Percentiles rank a stretch among this genome's conserved stretches.
Evolutionary conservation across 768 basidiomycete species (phyloP).

Genomic region (Fistulinella prunicolor): DNA sequence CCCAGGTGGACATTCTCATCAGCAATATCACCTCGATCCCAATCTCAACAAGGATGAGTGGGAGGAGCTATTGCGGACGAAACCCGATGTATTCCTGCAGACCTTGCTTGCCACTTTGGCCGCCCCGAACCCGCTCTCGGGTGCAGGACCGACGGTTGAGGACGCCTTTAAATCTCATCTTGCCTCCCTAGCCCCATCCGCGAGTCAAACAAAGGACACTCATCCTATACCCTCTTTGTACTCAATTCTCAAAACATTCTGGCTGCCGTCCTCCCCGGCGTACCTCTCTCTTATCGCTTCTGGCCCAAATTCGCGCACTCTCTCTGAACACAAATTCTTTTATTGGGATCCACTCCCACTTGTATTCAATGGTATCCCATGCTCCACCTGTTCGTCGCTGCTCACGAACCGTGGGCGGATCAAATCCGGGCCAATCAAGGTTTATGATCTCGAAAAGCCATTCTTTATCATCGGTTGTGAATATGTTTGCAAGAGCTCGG

Average conservation of each 20-base stretch:
- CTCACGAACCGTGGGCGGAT: constrained; percentile 71
- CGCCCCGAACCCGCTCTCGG: constrained; percentile 61
- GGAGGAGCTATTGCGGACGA: constrained; percentile 54
- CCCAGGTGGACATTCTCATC: constrained; percentile 19
- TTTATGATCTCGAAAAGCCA: constrained; percentile 75
- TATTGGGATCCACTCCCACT: constrained; percentile 86
- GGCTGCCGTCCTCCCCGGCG: constrained; percentile 75
- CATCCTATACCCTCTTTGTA: constrained; percentile 68
- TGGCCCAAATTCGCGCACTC: constrained; percentile 59
- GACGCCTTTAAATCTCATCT: constrained; percentile 80
- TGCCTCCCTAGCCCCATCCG: constrained; percentile 53
- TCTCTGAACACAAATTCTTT: constrained; percentile 75
- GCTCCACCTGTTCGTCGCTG: constrained; percentile 59
- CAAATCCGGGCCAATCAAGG: constrained; percentile 68
- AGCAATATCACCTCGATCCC: constrained; percentile 44
- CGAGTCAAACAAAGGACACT: constrained; percentile 39
- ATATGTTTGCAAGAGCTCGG: constrained; percentile 58
- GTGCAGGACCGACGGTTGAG: constrained; percentile 61
- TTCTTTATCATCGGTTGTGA: constrained; percentile 87
- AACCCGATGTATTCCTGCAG: constrained; percentile 56
- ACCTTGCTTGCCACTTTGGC: constrained; percentile 56
- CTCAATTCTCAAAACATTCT: constrained; percentile 77
- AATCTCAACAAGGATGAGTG: constrained; percentile 60
- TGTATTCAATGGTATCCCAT: constrained; percentile 78
- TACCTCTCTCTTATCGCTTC: constrained; percentile 78